Evolutionary conservation across 2,329 filamentous ascomycete species (phyloP).

Genomic region (Xylaria sp.): DNA sequence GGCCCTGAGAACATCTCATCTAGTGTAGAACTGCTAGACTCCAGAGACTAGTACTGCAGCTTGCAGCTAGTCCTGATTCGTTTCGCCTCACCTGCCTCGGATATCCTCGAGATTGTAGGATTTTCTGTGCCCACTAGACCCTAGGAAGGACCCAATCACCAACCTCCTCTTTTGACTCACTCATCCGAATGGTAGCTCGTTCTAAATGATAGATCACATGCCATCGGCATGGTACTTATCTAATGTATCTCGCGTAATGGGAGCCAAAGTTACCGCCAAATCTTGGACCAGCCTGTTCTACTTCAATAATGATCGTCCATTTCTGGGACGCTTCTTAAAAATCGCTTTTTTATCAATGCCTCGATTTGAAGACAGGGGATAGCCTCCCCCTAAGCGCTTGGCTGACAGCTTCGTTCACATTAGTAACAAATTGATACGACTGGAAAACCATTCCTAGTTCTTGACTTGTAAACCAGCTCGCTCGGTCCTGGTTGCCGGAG

Average conservation of each 20-base stretch:
- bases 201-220: neutral
- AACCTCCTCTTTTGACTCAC: neutral
- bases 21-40: neutral
- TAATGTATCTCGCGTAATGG: neutral
- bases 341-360: neutral
- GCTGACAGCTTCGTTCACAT: slow-evolving; percentile 49
- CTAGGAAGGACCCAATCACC: neutral
- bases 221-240: neutral
- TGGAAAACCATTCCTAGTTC: slow-evolving; percentile 77
- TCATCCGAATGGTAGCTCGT: neutral
- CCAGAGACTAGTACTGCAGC: neutral
- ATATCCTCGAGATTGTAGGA: slow-evolving; percentile 1
- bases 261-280: neutral
- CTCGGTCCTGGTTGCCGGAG: slow-evolving; percentile 85
- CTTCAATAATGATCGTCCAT: neutral
- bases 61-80: slow-evolving; percentile 6
- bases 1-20: slow-evolving; percentile 13
- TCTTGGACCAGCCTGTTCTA: neutral
- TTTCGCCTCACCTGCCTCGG: slow-evolving; percentile 12
- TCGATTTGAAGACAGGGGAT: slow-evolving; percentile 45
- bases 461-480: slow-evolving; percentile 88
- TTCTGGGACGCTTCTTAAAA: neutral
- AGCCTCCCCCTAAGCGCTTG: slow-evolving; percentile 52
- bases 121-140: neutral
- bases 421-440: slow-evolving; percentile 49